Conservation (phyloP, 305 asterid species). For the Solanum chacoense region DNA sequence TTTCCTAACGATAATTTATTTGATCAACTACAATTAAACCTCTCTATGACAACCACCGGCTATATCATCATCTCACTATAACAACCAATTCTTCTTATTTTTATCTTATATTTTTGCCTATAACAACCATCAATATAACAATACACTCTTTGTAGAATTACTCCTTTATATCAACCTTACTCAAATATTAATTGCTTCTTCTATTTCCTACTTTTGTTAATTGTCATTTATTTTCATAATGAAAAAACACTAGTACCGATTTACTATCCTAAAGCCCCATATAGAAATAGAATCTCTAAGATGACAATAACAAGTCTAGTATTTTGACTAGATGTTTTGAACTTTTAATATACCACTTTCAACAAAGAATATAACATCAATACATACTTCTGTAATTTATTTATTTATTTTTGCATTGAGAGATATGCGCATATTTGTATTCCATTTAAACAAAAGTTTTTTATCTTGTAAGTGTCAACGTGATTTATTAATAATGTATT, state of each 20-base stretch:
- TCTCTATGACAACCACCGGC: neutral
- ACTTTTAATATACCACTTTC: neutral
- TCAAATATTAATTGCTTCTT: neutral
- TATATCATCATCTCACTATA: neutral
- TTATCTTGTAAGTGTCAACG: neutral
- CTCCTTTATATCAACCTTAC: neutral
- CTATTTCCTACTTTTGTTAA: neutral
- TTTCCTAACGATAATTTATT: neutral
- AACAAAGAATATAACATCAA: neutral
- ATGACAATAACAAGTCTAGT: neutral
- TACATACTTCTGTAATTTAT: neutral
- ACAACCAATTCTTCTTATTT: neutral
- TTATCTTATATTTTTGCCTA: neutral
- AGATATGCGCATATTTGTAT: neutral
- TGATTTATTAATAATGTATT: neutral
- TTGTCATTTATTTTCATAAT: neutral
- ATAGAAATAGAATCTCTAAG: neutral
- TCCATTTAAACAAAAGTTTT: neutral
- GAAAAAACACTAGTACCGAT: neutral
- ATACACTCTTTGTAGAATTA: neutral
- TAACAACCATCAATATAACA: neutral
- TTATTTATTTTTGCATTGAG: neutral
- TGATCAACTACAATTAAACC: neutral
- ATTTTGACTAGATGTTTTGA: neutral
- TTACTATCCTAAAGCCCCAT: neutral